Evolutionary conservation across 78 protist species (phyloP), one percentile per base, ranked within the genome.

Genomic region (Dictyostelium capitatum): DNA sequence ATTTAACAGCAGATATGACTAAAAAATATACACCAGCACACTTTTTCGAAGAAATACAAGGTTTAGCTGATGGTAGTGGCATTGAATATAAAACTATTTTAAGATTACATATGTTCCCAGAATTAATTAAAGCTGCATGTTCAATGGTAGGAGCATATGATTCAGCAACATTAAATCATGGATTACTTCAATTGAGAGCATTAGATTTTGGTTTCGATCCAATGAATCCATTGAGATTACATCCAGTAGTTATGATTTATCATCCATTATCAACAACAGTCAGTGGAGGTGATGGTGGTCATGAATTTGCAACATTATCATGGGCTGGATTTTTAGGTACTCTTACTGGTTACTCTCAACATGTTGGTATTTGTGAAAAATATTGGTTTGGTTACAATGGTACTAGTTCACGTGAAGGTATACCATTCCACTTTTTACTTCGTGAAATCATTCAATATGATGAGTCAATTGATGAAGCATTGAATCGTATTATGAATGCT

Each of bases 121-220:
- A 95, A 72, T 59, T 95, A 30, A 92, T 83, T 72, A 95, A 92
- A 79, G 97, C 97, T 17, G 82, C 95, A 1, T 95, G 97, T 82
- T 67, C 96, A 37, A 85, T 92, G 96, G 30, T 95, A 20, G 97
- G 97, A 23, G 95, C 96, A 6, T 87, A 80, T 69, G 92, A 92
- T 51, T 32, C 50, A 5, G 90, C 96, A 19, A 84, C 83, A 30
- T 59, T 67, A 5, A 47, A 82, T 62, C 75, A 95, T 75, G 81
- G 78, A 12, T 64, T 95, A 19, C 37, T 73, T 23, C 97, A 95
- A 62, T 54, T 95, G 25, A 83, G 97, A 20, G 97, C 97, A 6
- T 80, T 95, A 48, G 97, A 95, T 83, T 95, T 92, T 80, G 94
- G 73, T 6, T 59, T 74, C 8, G 85, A 89, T 30, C 64, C 83